phyloP scores from a whole-genome alignment of 805 yeast species.

The Maudiozyma pseudohumilis region DNA sequence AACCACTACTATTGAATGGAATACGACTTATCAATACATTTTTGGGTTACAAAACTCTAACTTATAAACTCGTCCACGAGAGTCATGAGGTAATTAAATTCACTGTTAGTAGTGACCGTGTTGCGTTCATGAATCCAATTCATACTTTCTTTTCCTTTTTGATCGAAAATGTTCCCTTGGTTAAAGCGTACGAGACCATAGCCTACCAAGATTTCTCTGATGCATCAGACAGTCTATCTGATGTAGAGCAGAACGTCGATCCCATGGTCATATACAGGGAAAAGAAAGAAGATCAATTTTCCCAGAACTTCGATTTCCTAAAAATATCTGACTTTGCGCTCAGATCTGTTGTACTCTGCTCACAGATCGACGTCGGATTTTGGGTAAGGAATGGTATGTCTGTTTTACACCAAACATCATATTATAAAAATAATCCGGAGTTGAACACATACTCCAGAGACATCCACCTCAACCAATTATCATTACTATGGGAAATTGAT shows the following conservation, averaged over 20 bases:
- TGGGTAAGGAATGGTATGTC: constrained; percentile 69
- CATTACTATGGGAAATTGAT: constrained; percentile 44
- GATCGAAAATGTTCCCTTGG: constrained; percentile 23
- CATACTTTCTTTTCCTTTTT: constrained; percentile 42
- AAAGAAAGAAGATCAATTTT: not conserved
- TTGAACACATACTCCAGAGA: constrained; percentile 60
- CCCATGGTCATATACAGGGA: not conserved
- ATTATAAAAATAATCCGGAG: constrained; percentile 40
- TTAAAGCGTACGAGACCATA: constrained; percentile 16
- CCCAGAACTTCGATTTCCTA: constrained; percentile 30
- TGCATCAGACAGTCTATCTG: constrained; percentile 1
- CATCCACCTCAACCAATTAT: constrained; percentile 56
- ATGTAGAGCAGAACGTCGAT: not conserved
- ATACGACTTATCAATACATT: constrained; percentile 30
- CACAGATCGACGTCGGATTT: constrained; percentile 53
- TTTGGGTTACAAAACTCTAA: constrained; percentile 18
- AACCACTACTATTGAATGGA: constrained; percentile 22
- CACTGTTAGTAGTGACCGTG: constrained; percentile 40
- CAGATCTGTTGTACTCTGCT: constrained; percentile 48
- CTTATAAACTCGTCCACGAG: constrained; percentile 18
- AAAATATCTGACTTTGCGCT: constrained; percentile 47
- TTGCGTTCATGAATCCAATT: constrained; percentile 51
- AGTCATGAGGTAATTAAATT: constrained; percentile 27
- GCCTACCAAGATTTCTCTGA: constrained; percentile 8
- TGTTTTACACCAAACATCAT: constrained; percentile 40